Percentiles rank a stretch among this genome's conserved stretches.
phyloP scores from a whole-genome alignment of 2,329 filamentous ascomycete species.

The Periconia macrospinosa region DNA sequence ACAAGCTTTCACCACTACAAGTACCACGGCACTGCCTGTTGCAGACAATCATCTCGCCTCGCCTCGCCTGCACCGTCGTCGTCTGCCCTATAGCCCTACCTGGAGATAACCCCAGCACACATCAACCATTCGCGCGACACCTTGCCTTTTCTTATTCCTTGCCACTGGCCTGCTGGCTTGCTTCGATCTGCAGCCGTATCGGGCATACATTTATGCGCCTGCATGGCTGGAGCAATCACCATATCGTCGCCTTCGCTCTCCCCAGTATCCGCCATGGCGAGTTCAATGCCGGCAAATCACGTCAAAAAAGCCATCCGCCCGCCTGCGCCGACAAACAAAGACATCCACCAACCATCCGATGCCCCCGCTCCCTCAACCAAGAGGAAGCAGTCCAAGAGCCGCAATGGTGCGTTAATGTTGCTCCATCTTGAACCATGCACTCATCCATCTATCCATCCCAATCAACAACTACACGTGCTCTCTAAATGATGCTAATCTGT shows the following conservation, averaged over 20 bases:
- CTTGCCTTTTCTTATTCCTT: too few relatives aligned
- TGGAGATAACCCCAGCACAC: constrained; percentile 13
- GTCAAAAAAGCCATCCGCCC: constrained; percentile 30
- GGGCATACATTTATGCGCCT: background rate
- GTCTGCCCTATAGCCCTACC: background rate
- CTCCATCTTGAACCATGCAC: background rate
- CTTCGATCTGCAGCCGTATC: too few relatives aligned
- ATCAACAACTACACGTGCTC: constrained; percentile 9
- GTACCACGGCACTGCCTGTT: background rate
- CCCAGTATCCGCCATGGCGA: constrained; percentile 14
- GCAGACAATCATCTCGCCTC: background rate
- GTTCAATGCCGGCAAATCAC: constrained; percentile 11
- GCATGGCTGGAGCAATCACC: constrained; percentile 59
- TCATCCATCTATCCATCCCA: too few relatives aligned
- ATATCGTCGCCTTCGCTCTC: constrained; percentile 62
- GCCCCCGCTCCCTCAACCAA: constrained; percentile 47
- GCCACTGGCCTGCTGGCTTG: too few relatives aligned
- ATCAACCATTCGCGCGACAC: too few relatives aligned
- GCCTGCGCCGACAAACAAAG: constrained; percentile 17
- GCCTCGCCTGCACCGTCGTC: too few relatives aligned
- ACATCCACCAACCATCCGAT: constrained; percentile 2
- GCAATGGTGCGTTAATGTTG: constrained; percentile 62
- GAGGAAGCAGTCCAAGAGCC: constrained; percentile 74
- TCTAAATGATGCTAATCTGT: constrained; percentile 13
- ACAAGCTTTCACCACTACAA: too few relatives aligned